Evolutionary conservation across 2,329 filamentous ascomycete genomes (phyloP).

Genomic region (Coniochaeta prunicola): DNA sequence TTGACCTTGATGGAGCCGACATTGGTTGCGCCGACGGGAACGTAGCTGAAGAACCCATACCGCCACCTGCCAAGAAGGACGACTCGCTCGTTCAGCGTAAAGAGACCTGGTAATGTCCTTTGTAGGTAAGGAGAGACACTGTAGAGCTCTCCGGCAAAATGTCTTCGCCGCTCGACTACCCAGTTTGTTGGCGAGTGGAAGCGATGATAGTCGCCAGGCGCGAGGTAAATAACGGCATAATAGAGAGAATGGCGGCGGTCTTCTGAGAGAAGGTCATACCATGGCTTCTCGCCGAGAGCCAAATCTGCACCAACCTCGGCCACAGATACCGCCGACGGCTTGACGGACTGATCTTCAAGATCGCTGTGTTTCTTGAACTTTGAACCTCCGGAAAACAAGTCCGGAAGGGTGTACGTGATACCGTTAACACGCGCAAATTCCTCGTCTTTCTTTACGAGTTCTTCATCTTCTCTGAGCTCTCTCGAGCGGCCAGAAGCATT

Average conservation of each 20-base stretch:
- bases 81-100: conserved; percentile 93
- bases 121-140: conserved; percentile 93
- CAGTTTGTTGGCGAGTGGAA: conserved; percentile 94
- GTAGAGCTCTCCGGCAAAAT: conserved; percentile 95
- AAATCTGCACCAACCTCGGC: conserved; percentile 79
- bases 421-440: conserved; percentile 93
- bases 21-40: conserved; percentile 93
- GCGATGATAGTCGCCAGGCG: conserved; percentile 95
- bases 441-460: conserved; percentile 71
- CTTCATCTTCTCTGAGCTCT: conserved; percentile 42
- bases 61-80: conserved; percentile 91
- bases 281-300: conserved; percentile 61
- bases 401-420: conserved; percentile 88
- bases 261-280: conserved; percentile 60
- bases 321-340: conserved; percentile 62
- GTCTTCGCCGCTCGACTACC: conserved; percentile 91
- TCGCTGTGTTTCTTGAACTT: conserved; percentile 35
- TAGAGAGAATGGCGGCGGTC: conserved; percentile 69
- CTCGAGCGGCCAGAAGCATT: conserved; percentile 15
- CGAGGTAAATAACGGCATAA: conserved; percentile 92
- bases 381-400: conserved; percentile 69
- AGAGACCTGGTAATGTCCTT: conserved; percentile 83
- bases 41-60: conserved; percentile 95
- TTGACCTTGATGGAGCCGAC: conserved; percentile 96
- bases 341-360: conserved; percentile 66